A percentile compares a stretch with the other conserved stretches of the same genome.
Evolutionary conservation across 768 basidiomycete genomes (phyloP).

Genomic region (Suillus americanus): DNA sequence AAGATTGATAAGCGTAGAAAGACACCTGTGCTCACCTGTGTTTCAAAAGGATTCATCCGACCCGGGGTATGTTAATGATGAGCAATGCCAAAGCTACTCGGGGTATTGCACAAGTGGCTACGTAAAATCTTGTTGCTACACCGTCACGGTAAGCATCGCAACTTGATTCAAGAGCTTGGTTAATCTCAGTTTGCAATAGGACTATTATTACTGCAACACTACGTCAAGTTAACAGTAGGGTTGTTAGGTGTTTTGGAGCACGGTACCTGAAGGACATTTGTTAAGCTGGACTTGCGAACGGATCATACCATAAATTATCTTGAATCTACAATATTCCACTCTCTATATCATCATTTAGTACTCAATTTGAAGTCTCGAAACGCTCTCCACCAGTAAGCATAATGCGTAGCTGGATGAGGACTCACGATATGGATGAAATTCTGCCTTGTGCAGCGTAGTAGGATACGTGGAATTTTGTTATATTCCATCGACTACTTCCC

Average conservation of each 20-base stretch:
- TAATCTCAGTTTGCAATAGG: neutral
- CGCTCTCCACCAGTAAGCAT: neutral
- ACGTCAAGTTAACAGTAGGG: neutral
- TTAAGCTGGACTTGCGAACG: neutral
- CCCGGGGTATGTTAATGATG: neutral
- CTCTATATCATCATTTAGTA: neutral
- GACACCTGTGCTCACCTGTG: neutral
- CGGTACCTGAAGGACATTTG: neutral
- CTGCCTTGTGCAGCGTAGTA: neutral
- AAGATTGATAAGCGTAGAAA: neutral
- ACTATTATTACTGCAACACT: constrained; percentile 1
- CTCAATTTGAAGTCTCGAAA: neutral
- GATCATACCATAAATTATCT: neutral
- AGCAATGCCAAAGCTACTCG: neutral
- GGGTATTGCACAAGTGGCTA: neutral
- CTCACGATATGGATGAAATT: neutral
- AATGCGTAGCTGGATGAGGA: neutral
- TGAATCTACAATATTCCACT: neutral
- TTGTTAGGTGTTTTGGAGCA: neutral
- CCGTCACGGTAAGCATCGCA: neutral
- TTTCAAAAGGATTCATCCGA: neutral
- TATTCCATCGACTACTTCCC: neutral
- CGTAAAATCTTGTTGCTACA: neutral
- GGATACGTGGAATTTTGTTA: neutral
- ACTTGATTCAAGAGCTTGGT: neutral